Evolutionary conservation across 805 yeast species (phyloP), one percentile per base, ranked within the genome.

Genomic region (Saccharomyces eubayanus): DNA sequence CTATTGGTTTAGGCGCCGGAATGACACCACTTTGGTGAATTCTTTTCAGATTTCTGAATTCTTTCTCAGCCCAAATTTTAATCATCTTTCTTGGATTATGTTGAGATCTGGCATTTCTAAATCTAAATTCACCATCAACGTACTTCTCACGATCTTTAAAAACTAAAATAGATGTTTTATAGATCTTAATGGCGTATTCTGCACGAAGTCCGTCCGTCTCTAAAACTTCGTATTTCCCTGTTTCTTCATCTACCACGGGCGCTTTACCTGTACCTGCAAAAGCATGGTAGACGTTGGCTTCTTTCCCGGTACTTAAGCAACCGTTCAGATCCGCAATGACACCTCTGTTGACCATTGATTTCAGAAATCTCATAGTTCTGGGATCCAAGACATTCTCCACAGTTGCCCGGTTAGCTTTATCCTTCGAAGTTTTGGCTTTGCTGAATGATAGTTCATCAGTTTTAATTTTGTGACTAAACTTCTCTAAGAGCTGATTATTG

Each of bases 31-130:
- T 78, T 48, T 78, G 67, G 67, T 86, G 74, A 21, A 94, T 76
- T 65, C 99, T 79, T 68, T 89, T 92, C 69, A 94, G 76, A 67
- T 94, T 94, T 53, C 99, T 74, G 60, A 91, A 92, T 72, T 94
- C 99, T 66, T 94, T 94, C 68, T 94, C 99, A 0, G 99, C 98
- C 99, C 99, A 94, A 27, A 91, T 79, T 69, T 89, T 89, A 57
- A 94, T 96, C 97, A 94, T 92, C 66, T 92, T 92, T 65, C 99
- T 78, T 9, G 98, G 98, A 65, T 94, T 94, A 59, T 90, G 89
- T 63, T 88, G 90, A 43, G 83, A 81, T 62, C 92, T 89, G 6
- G 88, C 78, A 65, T 88, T 87, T 64, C 97, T 75, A 72, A 94
- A 94, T 53, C 99, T 75, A 70, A 82, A 92, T 72, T 94, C 99